Conservation (phyloP, 2,329 filamentous ascomycete genomes). For the Aspergillus sp. region DNA sequence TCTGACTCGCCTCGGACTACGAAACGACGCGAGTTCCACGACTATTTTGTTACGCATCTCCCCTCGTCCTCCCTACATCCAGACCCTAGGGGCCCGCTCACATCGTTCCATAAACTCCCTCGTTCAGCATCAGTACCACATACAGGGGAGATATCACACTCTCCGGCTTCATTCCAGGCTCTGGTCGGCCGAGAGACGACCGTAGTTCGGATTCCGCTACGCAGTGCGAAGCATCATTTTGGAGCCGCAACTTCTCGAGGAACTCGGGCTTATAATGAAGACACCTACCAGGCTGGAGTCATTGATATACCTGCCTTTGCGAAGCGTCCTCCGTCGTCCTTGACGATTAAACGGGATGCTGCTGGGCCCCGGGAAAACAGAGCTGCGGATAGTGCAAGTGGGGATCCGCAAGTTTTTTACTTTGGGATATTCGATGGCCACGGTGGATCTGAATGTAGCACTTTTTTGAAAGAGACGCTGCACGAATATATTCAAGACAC, state of each 20-base stretch:
- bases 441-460: slow-evolving; percentile 83
- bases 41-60: slow-evolving; percentile 95
- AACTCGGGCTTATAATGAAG: slow-evolving; percentile 86
- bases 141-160: slow-evolving; percentile 49
- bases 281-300: slow-evolving; percentile 89
- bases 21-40: slow-evolving; percentile 68
- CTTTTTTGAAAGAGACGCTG: slow-evolving; percentile 78
- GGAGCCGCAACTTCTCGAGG: slow-evolving; percentile 78
- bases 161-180: slow-evolving; percentile 60
- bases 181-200: slow-evolving; percentile 76
- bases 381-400: slow-evolving; percentile 71
- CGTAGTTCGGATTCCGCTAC: slow-evolving; percentile 89
- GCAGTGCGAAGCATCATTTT: slow-evolving; percentile 94
- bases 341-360: slow-evolving; percentile 44
- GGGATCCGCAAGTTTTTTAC: slow-evolving; percentile 96
- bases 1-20: slow-evolving; percentile 12
- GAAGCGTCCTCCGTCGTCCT: slow-evolving; percentile 69
- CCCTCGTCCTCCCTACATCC: slow-evolving; percentile 91
- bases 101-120: slow-evolving; percentile 80
- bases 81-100: slow-evolving; percentile 65
- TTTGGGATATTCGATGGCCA: slow-evolving; percentile 97
- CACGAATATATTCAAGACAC: slow-evolving; percentile 88
- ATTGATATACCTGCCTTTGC: slow-evolving; percentile 93
- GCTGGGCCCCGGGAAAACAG: slow-evolving; percentile 52
- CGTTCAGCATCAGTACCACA: slow-evolving; percentile 82